Percentiles rank a stretch among this genome's conserved stretches.
Conservation (phyloP, 192 early-diverging fungal genomes). For the Coemansia sp. region DNA sequence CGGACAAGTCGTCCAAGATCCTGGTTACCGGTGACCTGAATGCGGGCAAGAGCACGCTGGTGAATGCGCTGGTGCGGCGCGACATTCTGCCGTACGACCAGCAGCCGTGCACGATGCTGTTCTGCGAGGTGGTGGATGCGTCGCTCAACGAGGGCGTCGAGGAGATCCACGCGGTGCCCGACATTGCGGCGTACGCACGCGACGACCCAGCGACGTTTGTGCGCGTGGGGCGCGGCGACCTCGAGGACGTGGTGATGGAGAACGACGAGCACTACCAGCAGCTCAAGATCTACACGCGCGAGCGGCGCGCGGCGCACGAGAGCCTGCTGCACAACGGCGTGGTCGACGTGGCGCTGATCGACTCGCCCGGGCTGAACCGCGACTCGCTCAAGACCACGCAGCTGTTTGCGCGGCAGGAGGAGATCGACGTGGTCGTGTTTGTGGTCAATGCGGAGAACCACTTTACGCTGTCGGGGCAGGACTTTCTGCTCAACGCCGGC, state of each 20-base stretch:
- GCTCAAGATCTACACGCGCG: constrained; percentile 87
- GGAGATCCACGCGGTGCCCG: constrained; percentile 87
- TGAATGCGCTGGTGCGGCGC: constrained; percentile 90
- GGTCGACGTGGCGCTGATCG: constrained; percentile 94
- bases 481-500: constrained; percentile 94
- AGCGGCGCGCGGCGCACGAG: constrained; percentile 50
- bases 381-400: constrained; percentile 97
- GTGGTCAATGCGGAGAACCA: constrained; percentile 99
- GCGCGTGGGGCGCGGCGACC: constrained; percentile 64
- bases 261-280: constrained; percentile 78
- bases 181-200: constrained; percentile 67
- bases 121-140: constrained; percentile 94
- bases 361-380: constrained; percentile 97
- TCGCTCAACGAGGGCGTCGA: constrained; percentile 86
- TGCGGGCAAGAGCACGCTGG: constrained; percentile 96
- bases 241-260: constrained; percentile 83
- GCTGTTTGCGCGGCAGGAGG: constrained; percentile 95
- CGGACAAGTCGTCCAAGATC: constrained; percentile 90
- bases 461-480: constrained; percentile 95
- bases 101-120: constrained; percentile 95
- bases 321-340: constrained; percentile 93
- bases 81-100: constrained; percentile 94
- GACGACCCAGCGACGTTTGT: constrained; percentile 69
- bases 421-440: constrained; percentile 99
- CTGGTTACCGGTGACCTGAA: constrained; percentile 98